These are phyloP conservation scores for Torulaspora maleeae DNA, from an alignment of 805 yeast species.

Conservation along the genomic window DNA sequence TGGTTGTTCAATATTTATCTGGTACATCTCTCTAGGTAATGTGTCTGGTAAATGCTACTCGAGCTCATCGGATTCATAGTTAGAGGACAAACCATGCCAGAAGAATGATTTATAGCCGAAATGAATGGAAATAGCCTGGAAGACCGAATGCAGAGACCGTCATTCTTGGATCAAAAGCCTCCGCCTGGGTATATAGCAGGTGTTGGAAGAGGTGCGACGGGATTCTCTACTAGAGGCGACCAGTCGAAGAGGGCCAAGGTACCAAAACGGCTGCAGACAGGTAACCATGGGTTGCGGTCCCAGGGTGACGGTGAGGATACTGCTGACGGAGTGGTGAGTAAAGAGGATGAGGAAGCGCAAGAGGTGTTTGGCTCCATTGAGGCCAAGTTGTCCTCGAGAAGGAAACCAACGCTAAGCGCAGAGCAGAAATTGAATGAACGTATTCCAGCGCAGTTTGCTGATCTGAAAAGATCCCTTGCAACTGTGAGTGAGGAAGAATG, in stretches of 20 bases:
- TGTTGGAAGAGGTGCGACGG: conserved; percentile 90
- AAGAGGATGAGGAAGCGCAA: conserved; percentile 78
- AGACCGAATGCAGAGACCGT: conserved; percentile 43
- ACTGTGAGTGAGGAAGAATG: conserved; percentile 66
- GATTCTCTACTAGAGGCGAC: conserved; percentile 83
- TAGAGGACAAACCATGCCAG: not conserved
- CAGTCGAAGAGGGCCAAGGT: conserved; percentile 16
- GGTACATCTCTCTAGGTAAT: too few species aligned
- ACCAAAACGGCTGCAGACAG: conserved; percentile 28
- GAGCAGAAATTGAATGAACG: conserved; percentile 12
- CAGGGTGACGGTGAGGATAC: conserved; percentile 2
- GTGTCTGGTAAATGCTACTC: too few species aligned
- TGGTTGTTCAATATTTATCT: too few species aligned
- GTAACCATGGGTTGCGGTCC: conserved; percentile 14
- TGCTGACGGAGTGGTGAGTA: conserved; percentile 20
- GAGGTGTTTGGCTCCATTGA: conserved; percentile 65
- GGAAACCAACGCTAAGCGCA: conserved; percentile 16
- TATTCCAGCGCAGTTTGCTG: conserved; percentile 53
- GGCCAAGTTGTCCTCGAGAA: conserved; percentile 39
- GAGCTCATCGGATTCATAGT: not conserved
- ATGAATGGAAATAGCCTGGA: not conserved
- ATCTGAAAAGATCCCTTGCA: conserved; percentile 59
- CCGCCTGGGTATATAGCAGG: conserved; percentile 93
- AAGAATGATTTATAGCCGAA: too few species aligned
- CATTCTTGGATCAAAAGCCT: conserved; percentile 76